Percentiles rank a stretch among this genome's conserved stretches.
These are phyloP conservation scores for Forsythia suspensa DNA, from an alignment of 257 asterid species.

Conservation along the genomic window DNA sequence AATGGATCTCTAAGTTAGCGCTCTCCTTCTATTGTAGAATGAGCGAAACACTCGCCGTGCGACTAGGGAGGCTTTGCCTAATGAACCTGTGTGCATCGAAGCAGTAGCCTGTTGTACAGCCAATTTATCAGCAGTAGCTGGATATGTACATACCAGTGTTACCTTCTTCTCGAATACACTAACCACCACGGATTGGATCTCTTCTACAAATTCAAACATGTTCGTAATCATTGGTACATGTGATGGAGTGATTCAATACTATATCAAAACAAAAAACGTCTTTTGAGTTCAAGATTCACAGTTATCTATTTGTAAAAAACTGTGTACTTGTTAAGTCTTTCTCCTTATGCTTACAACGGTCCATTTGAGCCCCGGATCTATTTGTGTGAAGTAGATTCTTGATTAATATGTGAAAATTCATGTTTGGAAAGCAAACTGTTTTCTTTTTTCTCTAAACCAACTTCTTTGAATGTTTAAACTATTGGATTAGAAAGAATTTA, in stretches of 20 bases:
- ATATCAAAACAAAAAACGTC: neutral
- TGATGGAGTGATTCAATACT: neutral
- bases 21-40: slow-evolving; percentile 25
- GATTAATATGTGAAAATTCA: too few relatives aligned
- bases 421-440: too few relatives aligned
- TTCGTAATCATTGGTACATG: neutral
- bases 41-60: slow-evolving; percentile 38
- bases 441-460: too few relatives aligned
- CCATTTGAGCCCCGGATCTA: too few relatives aligned
- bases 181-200: slow-evolving; percentile 68
- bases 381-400: neutral
- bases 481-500: too few relatives aligned
- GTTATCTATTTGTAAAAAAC: neutral
- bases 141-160: slow-evolving; percentile 51
- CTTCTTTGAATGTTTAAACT: too few relatives aligned
- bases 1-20: neutral
- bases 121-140: slow-evolving; percentile 20
- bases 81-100: slow-evolving; percentile 25
- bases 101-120: slow-evolving; percentile 21
- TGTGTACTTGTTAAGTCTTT: too few relatives aligned
- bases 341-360: neutral
- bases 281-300: slow-evolving; percentile 6
- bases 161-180: slow-evolving; percentile 75
- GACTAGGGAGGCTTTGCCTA: slow-evolving; percentile 32
- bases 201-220: slow-evolving; percentile 42